Evolutionary conservation across 1,139 yeast species (phyloP).

Genomic region (Meyerozyma carpophila): DNA sequence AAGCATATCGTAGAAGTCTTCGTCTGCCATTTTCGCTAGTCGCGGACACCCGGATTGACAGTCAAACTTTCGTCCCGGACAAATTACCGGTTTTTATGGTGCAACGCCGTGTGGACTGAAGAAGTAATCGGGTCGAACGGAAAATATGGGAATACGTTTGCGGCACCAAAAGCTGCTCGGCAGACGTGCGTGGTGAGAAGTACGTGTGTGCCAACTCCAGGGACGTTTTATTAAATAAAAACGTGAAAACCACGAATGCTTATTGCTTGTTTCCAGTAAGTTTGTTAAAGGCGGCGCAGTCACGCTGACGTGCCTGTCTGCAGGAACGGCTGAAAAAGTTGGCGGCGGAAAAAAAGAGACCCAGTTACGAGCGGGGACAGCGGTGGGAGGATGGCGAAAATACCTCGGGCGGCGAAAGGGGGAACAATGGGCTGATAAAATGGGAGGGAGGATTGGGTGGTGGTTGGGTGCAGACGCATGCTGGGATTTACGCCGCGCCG

Average conservation of each 20-base stretch:
- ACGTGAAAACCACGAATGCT: too few species aligned
- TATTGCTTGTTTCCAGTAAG: background rate
- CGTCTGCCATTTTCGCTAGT: constrained; percentile 1
- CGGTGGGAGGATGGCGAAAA: background rate
- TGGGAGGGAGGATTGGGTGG: too few species aligned
- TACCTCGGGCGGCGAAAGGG: too few species aligned
- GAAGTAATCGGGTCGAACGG: too few species aligned
- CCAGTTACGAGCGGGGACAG: background rate
- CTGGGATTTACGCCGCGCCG: too few species aligned
- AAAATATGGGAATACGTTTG: too few species aligned
- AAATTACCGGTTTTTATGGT: background rate
- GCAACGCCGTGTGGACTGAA: background rate
- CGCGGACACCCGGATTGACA: background rate
- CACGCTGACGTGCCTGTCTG: background rate
- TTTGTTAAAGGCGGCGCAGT: background rate
- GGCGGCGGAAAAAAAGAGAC: background rate
- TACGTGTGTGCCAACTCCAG: too few species aligned
- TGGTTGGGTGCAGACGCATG: too few species aligned
- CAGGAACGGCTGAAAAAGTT: constrained; percentile 1
- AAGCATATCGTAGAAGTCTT: constrained; percentile 3
- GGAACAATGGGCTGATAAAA: too few species aligned
- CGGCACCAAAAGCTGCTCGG: too few species aligned
- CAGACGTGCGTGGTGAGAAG: too few species aligned
- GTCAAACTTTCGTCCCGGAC: background rate
- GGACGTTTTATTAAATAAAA: too few species aligned